These are phyloP conservation scores for Jatropha multifida DNA, from an alignment of 441 rosid species.

Conservation along the genomic window DNA sequence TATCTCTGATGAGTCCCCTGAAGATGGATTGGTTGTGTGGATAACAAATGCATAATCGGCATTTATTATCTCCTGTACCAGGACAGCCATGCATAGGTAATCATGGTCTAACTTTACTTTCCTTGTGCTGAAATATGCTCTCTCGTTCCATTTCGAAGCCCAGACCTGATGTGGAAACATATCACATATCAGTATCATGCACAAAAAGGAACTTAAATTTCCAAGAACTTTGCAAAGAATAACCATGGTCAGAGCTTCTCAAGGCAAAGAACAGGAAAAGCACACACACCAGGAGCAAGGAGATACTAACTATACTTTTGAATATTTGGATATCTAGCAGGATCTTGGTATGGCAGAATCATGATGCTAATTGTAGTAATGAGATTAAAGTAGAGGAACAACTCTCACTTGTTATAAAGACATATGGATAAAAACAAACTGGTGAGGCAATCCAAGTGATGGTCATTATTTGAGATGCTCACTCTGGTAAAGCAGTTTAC, in stretches of 20 bases:
- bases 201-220: constrained; percentile 10
- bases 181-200: constrained; percentile 20
- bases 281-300: neutral
- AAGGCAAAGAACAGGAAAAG: neutral
- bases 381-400: neutral
- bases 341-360: neutral
- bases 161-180: constrained; percentile 60
- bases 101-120: constrained; percentile 90
- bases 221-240: neutral
- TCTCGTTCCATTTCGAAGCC: constrained; percentile 99
- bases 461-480: neutral
- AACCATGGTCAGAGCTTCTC: neutral
- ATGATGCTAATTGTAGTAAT: neutral
- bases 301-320: neutral
- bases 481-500: constrained; percentile 33
- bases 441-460: neutral
- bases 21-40: constrained; percentile 96
- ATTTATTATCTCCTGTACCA: constrained; percentile 94
- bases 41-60: constrained; percentile 98
- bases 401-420: neutral
- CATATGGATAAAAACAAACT: neutral
- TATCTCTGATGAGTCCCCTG: constrained; percentile 91
- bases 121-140: constrained; percentile 95
- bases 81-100: constrained; percentile 95
- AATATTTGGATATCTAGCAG: neutral